Evolutionary conservation across 176 grass and related monocot species (phyloP).

Genomic region (Hordeum marinum): DNA sequence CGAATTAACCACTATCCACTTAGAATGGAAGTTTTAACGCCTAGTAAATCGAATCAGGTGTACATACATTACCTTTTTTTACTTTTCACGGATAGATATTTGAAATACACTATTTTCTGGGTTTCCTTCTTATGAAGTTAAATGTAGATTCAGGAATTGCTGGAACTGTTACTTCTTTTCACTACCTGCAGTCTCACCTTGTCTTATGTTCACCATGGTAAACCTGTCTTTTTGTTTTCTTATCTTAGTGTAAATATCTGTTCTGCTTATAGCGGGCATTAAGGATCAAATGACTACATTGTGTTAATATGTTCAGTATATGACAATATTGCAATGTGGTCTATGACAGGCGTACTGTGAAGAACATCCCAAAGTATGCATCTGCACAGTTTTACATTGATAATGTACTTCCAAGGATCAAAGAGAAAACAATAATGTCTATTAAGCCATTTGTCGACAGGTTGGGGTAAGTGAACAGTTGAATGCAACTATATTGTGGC

Average conservation of each 20-base stretch:
- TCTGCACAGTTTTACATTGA: constrained; percentile 80
- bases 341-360: constrained; percentile 52
- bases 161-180: neutral
- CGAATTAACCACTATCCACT: neutral
- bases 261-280: neutral
- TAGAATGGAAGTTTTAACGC: neutral
- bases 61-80: neutral
- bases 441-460: constrained; percentile 88
- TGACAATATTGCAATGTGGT: constrained; percentile 5
- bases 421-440: constrained; percentile 88
- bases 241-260: neutral
- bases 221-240: neutral
- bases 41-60: neutral
- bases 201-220: neutral
- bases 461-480: constrained; percentile 53
- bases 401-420: constrained; percentile 79
- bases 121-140: neutral
- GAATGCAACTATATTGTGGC: neutral
- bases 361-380: constrained; percentile 82
- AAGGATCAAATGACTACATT: neutral
- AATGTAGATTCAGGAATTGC: neutral
- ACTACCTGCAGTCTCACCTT: neutral
- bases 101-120: neutral
- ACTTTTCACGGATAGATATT: neutral
- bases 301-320: neutral